Base-by-base conservation (phyloP, 106 monocot genomes). In the Platanthera guangdongensis region DNA sequence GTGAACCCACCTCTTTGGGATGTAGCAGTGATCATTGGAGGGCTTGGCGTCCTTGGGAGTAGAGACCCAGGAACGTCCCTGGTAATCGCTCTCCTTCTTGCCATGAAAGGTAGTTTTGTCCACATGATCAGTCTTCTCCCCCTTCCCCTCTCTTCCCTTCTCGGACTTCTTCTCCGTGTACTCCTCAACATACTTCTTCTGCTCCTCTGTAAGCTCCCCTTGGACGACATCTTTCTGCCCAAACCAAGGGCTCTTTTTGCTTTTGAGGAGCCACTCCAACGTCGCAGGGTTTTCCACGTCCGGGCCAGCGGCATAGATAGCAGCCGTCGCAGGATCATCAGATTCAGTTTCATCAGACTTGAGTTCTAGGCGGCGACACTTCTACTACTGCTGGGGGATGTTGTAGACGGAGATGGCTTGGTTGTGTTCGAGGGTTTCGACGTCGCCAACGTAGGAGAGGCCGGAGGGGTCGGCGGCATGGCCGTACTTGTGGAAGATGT, bases 31-130 rank as follows among this genome's bases (percentile, higher is more conserved):
- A 9, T 92, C 86, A 71, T 99, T 99, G 30, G 81, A 74, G 1
- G 97, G 72, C 81, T 99, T 99, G 30, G 88, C 89, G 65, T 99
- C 97, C 79, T 99, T 99, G 4, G 97, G 97, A 18, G 88, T 86
- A 2, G 84, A 74, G 28, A 99, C 85, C 97, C 97, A 99, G 0
- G 97, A 99, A 51, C 97, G 68, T 0, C 94, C 97, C 80, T 99
- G 97, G 73, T 99, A 99, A 59, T 99, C 97, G 1, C 12, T 64
- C 79, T 99, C 94, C 76, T 99, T 94, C 80, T 94, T 99, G 12
- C 97, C 97, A 73, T 99, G 97, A 76, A 99, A 99, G 5, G 97
- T 99, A 55, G 82, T 94, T 86, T 99, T 99, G 80, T 88, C 91
- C 14, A 70, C 82, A 15, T 86, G 72, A 15, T 87, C 89, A 52